Percentiles rank a stretch among this genome's conserved stretches.
Conservation (phyloP, 768 basidiomycete genomes). For the Termitomyces sp. region DNA sequence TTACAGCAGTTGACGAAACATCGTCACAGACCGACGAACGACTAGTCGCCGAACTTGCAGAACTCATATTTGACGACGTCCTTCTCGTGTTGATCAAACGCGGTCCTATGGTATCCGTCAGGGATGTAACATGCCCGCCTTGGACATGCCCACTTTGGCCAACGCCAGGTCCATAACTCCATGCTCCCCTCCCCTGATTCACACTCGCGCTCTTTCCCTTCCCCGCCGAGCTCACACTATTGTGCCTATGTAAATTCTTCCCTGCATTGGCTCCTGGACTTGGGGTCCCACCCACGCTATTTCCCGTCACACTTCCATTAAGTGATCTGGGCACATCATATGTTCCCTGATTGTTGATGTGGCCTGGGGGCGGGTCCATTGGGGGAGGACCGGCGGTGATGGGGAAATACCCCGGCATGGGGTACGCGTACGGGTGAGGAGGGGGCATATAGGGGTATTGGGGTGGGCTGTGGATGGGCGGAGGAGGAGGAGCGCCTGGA, state of each 20-base stretch:
- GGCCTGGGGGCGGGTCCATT: constrained; percentile 17
- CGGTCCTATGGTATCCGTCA: constrained; percentile 55
- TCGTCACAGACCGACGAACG: constrained; percentile 63
- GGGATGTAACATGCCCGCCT: constrained; percentile 33
- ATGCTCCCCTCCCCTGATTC: constrained; percentile 35
- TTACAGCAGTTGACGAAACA: constrained; percentile 68
- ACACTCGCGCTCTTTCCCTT: constrained; percentile 27
- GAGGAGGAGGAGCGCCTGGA: constrained; percentile 17
- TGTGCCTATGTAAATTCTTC: constrained; percentile 20
- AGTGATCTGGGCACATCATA: constrained; percentile 19
- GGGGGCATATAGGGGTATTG: constrained; percentile 29
- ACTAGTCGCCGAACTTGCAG: constrained; percentile 40
- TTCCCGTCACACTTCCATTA: constrained; percentile 20
- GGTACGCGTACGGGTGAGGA: constrained; percentile 22
- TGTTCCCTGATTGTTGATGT: constrained; percentile 16
- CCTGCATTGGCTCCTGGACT: constrained; percentile 22
- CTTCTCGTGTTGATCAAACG: constrained; percentile 52
- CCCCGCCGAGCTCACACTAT: constrained; percentile 22
- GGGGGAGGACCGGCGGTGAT: constrained; percentile 4
- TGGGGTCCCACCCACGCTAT: constrained; percentile 17
- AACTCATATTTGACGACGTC: constrained; percentile 37
- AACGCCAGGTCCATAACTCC: constrained; percentile 67
- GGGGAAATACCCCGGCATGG: constrained; percentile 24
- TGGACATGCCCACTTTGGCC: constrained; percentile 39
- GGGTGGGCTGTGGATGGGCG: constrained; percentile 23